phyloP scores from a whole-genome alignment of 352 stramenopile genomes.

The Discostella stelligera region DNA sequence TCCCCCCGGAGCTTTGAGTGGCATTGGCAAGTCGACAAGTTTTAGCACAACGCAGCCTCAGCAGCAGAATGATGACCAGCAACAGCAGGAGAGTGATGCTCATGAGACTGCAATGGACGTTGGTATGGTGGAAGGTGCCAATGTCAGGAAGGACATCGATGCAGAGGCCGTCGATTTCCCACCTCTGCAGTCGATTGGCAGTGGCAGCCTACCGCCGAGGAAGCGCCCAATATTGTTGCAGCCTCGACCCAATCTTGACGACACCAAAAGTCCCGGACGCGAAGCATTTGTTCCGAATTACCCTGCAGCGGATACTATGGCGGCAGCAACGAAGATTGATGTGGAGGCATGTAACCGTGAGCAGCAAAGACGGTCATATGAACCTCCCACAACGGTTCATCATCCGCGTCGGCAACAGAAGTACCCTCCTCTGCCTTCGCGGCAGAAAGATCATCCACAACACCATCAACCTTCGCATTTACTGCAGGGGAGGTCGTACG shows the following conservation, averaged over 20 bases:
- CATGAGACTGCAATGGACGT: background rate
- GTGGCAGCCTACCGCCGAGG: constrained; percentile 8
- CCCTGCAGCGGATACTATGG: background rate
- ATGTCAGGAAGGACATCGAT: background rate
- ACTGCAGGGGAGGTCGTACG: background rate
- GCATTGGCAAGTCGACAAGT: constrained; percentile 26
- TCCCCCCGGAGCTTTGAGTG: constrained; percentile 26
- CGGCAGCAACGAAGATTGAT: background rate
- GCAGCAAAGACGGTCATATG: constrained; percentile 2
- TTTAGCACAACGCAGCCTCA: constrained; percentile 5
- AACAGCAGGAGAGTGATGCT: background rate
- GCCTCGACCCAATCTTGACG: background rate
- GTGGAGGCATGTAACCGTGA: background rate
- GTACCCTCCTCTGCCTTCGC: constrained; percentile 1
- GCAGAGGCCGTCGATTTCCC: background rate
- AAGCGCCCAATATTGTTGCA: constrained; percentile 8
- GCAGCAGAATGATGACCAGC: background rate
- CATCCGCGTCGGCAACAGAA: constrained; percentile 7
- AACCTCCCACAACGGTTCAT: constrained; percentile 7
- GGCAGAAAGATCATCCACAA: constrained; percentile 10
- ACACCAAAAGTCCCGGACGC: background rate
- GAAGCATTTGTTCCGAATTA: background rate
- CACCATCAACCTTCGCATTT: constrained; percentile 3
- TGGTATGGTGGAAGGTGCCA: background rate
- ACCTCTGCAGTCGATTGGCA: constrained; percentile 7